Percentiles rank a stretch among this genome's conserved stretches.
phyloP scores from a whole-genome alignment of 345 rosid species.

The Physaria fendleri region DNA sequence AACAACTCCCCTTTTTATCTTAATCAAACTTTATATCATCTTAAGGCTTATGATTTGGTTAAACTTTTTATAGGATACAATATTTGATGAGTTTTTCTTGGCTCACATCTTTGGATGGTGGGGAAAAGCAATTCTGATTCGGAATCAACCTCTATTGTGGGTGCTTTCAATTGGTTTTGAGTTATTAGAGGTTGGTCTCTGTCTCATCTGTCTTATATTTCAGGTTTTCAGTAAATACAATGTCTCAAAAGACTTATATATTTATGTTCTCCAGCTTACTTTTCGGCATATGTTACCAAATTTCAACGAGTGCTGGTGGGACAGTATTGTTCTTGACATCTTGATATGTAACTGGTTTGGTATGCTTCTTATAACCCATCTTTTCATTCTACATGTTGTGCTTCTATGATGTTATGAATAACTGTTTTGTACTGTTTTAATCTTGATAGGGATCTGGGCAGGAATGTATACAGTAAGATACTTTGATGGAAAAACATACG shows the following conservation, averaged over 20 bases:
- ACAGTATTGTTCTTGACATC: constrained; percentile 94
- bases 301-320: constrained; percentile 99
- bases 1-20: constrained; percentile 18
- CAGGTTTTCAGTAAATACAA: background rate
- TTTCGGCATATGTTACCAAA: constrained; percentile 98
- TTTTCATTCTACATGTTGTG: background rate
- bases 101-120: constrained; percentile 99
- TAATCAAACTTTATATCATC: background rate
- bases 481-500: constrained; percentile 94
- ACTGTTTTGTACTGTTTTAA: background rate
- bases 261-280: constrained; percentile 57
- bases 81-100: constrained; percentile 90
- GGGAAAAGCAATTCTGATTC: constrained; percentile 96
- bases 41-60: constrained; percentile 18
- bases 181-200: constrained; percentile 80
- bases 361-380: constrained; percentile 34
- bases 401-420: background rate
- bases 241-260: background rate
- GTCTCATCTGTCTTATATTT: background rate
- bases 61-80: constrained; percentile 53
- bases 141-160: constrained; percentile 97
- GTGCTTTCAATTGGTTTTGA: constrained; percentile 96
- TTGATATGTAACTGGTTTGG: constrained; percentile 99
- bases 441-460: constrained; percentile 83
- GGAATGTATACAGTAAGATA: constrained; percentile 95